Evolutionary conservation across 2,329 filamentous ascomycete genomes (phyloP).

Genomic region (Scytalidium sp.): DNA sequence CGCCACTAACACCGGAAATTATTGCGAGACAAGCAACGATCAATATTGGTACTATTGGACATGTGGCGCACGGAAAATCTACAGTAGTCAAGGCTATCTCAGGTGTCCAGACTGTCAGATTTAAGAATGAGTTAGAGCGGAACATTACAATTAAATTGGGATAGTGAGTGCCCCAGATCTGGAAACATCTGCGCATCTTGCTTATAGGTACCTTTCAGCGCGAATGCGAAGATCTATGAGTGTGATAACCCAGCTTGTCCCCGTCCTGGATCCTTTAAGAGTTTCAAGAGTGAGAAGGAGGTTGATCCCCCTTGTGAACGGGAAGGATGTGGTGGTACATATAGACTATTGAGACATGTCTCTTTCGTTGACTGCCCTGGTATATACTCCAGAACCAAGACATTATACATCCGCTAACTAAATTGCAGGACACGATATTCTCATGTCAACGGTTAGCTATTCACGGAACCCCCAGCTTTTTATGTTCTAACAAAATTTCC

Average conservation of each 20-base stretch:
- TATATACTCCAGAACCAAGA: slow-evolving; percentile 45
- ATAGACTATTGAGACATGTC: slow-evolving; percentile 85
- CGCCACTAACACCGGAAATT: slow-evolving; percentile 89
- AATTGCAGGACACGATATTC: slow-evolving; percentile 89
- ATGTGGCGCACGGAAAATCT: slow-evolving; percentile 98
- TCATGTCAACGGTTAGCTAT: slow-evolving; percentile 77
- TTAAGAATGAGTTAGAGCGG: slow-evolving; percentile 99
- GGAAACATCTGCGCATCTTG: not conserved
- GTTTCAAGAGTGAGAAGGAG: slow-evolving; percentile 99
- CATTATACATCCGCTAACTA: not conserved
- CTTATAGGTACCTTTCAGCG: slow-evolving; percentile 33
- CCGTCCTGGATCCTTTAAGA: slow-evolving; percentile 90
- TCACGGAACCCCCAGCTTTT: not conserved
- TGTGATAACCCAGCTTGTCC: slow-evolving; percentile 92
- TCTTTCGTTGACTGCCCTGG: slow-evolving; percentile 43
- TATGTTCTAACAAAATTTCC: not conserved
- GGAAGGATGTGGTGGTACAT: slow-evolving; percentile 84
- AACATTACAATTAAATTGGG: slow-evolving; percentile 99
- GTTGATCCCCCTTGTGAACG: slow-evolving; percentile 94
- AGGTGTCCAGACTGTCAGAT: slow-evolving; percentile 96
- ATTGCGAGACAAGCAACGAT: slow-evolving; percentile 97
- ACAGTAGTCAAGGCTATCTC: slow-evolving; percentile 99
- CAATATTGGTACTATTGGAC: slow-evolving; percentile 97
- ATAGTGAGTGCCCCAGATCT: slow-evolving; percentile 47
- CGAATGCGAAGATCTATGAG: slow-evolving; percentile 99